Conservation (phyloP, 805 yeast genomes). For the Lachancea waltii region DNA sequence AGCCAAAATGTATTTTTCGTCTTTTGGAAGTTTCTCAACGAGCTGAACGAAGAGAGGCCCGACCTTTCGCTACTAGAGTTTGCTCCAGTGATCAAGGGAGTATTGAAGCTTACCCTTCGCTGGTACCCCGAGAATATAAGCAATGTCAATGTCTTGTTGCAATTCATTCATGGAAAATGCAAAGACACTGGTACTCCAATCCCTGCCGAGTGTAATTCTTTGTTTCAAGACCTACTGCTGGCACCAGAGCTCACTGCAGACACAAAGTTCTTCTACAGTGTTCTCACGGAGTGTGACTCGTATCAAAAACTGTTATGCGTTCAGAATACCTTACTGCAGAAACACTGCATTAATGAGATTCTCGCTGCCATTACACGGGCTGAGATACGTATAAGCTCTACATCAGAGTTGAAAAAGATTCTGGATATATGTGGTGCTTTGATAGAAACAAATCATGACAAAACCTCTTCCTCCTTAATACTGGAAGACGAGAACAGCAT, state of each 20-base stretch:
- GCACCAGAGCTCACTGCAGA: constrained; percentile 5
- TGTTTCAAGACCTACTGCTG: constrained; percentile 15
- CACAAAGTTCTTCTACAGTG: constrained; percentile 13
- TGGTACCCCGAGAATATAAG: constrained; percentile 58
- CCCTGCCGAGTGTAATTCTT: constrained; percentile 16
- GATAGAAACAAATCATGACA: constrained; percentile 8
- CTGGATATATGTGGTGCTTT: constrained; percentile 21
- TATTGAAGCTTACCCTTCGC: constrained; percentile 54
- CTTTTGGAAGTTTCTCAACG: constrained; percentile 60
- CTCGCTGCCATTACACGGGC: constrained; percentile 41
- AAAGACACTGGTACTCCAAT: constrained; percentile 30
- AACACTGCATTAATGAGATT: constrained; percentile 53
- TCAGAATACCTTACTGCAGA: constrained; percentile 37
- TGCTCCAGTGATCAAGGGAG: constrained; percentile 56
- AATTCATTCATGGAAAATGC: constrained; percentile 42
- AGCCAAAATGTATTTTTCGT: constrained; percentile 38
- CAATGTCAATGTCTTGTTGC: constrained; percentile 56
- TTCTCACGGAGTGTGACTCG: constrained; percentile 21
- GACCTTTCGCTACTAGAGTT: constrained; percentile 63
- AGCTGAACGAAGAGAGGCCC: constrained; percentile 50
- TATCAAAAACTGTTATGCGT: constrained; percentile 19
- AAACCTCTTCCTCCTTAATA: constrained; percentile 40
- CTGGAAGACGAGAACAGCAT: constrained; percentile 15
- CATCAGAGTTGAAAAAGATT: constrained; percentile 20
- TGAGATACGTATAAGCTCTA: constrained; percentile 32